Conservation (phyloP, 352 stramenopile genomes). For the Globisporangium barbulae region DNA sequence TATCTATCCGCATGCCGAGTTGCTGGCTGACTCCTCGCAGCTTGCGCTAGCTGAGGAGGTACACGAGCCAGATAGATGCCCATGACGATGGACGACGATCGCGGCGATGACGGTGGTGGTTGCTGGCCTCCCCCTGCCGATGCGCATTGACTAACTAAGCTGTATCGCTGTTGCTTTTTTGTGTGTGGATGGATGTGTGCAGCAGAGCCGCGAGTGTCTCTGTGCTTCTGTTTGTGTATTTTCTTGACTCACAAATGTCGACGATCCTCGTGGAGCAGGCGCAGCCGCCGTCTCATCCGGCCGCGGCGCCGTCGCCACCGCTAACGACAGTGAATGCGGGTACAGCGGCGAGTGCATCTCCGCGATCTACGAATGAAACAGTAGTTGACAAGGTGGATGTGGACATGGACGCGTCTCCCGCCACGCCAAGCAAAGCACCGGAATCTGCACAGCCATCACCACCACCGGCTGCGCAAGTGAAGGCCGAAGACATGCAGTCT, state of each 20-base stretch:
- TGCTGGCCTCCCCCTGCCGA: background rate
- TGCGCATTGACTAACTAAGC: background rate
- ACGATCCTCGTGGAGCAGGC: conserved; percentile 10
- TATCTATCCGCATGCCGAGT: background rate
- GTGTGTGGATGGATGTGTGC: background rate
- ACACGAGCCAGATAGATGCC: background rate
- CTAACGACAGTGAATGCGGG: background rate
- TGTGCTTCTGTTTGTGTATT: background rate
- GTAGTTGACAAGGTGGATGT: background rate
- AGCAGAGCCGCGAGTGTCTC: background rate
- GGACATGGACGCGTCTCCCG: conserved; percentile 6
- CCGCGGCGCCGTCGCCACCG: background rate
- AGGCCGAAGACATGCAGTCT: conserved; percentile 6
- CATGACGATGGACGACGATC: background rate
- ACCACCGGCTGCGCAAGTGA: background rate
- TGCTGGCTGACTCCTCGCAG: background rate
- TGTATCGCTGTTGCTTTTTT: background rate
- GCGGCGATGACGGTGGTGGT: background rate
- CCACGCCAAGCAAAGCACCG: background rate
- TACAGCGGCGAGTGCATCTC: background rate
- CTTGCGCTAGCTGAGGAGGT: conserved; percentile 3
- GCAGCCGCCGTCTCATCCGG: conserved; percentile 8
- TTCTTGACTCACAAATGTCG: conserved; percentile 2
- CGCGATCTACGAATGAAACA: background rate
- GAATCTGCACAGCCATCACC: conserved; percentile 1